These are phyloP conservation scores for Sugiyamaella grinbergsii DNA, from an alignment of 1,139 yeast genomes.

Conservation along the genomic window DNA sequence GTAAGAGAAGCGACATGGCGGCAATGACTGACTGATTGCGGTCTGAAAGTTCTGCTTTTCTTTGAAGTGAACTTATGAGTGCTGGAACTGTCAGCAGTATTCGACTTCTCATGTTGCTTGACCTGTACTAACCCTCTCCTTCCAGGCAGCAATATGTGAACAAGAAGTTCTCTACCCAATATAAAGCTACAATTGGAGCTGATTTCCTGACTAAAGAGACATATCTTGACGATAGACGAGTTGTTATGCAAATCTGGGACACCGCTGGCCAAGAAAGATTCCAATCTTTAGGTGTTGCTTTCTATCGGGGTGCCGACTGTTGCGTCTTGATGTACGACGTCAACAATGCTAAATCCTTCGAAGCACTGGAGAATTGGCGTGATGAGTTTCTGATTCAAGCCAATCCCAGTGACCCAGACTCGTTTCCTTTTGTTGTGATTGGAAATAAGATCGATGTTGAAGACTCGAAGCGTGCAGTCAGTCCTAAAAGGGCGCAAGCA, in stretches of 20 bases:
- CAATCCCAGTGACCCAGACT: conserved; percentile 88
- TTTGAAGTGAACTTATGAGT: too few species aligned
- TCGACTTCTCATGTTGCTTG: too few species aligned
- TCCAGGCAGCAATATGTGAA: conserved; percentile 84
- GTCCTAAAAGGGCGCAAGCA: conserved; percentile 80
- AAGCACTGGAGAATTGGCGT: conserved; percentile 87
- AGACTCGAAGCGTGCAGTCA: conserved; percentile 81
- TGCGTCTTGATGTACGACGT: conserved; percentile 96
- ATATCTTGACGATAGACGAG: conserved; percentile 75
- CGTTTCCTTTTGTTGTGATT: conserved; percentile 90
- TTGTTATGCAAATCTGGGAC: conserved; percentile 87
- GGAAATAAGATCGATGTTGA: conserved; percentile 96
- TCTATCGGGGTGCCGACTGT: conserved; percentile 97
- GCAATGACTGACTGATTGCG: not conserved
- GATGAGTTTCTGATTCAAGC: conserved; percentile 95
- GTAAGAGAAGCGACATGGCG: too few species aligned
- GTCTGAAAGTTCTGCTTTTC: too few species aligned
- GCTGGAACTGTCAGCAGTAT: too few species aligned
- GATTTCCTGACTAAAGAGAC: conserved; percentile 94
- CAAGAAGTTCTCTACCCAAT: conserved; percentile 91
- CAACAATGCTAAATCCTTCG: conserved; percentile 89
- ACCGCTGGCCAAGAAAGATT: conserved; percentile 88
- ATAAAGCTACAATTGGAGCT: conserved; percentile 97
- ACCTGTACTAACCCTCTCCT: conserved; percentile 11
- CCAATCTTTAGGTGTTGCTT: conserved; percentile 95